phyloP scores from a whole-genome alignment of 2,329 filamentous ascomycete species.

The Fusarium sp. region DNA sequence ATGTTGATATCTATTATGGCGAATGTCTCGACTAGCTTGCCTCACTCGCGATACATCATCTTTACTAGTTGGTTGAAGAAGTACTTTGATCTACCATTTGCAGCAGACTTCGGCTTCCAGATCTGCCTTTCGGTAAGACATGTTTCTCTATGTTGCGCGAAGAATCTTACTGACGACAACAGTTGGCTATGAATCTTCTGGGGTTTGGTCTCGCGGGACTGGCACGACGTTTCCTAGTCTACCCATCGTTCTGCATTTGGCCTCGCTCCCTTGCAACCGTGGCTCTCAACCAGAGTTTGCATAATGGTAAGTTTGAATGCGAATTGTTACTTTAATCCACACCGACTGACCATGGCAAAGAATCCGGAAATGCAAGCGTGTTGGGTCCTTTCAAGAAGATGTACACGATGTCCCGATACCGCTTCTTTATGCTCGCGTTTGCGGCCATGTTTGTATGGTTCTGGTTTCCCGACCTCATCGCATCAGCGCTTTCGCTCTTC shows the following conservation, averaged over 20 bases:
- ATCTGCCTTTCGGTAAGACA: slow-evolving; percentile 26
- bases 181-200: slow-evolving; percentile 52
- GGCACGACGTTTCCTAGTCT: slow-evolving; percentile 62
- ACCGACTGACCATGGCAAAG: not conserved
- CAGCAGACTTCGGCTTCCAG: slow-evolving; percentile 50
- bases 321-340: rapidly evolving
- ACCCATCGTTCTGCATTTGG: slow-evolving; percentile 51
- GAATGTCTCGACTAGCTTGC: slow-evolving; percentile 35
- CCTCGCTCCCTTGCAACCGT: slow-evolving; percentile 49
- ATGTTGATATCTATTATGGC: slow-evolving; percentile 67
- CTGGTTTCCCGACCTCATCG: slow-evolving; percentile 40
- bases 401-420: slow-evolving; percentile 35
- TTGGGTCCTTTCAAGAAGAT: slow-evolving; percentile 31
- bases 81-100: slow-evolving; percentile 39
- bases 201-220: slow-evolving; percentile 66
- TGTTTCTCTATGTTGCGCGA: rapidly evolving
- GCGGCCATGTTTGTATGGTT: slow-evolving; percentile 40
- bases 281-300: slow-evolving; percentile 36
- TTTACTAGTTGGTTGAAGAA: slow-evolving; percentile 40
- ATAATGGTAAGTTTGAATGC: slow-evolving; percentile 13
- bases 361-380: slow-evolving; percentile 15
- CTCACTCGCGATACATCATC: slow-evolving; percentile 36
- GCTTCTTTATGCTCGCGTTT: slow-evolving; percentile 36
- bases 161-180: rapidly evolving
- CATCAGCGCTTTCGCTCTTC: slow-evolving; percentile 50